Evolutionary conservation across 2,329 filamentous ascomycete genomes (phyloP).

Genomic region (Monosporascus sp.): DNA sequence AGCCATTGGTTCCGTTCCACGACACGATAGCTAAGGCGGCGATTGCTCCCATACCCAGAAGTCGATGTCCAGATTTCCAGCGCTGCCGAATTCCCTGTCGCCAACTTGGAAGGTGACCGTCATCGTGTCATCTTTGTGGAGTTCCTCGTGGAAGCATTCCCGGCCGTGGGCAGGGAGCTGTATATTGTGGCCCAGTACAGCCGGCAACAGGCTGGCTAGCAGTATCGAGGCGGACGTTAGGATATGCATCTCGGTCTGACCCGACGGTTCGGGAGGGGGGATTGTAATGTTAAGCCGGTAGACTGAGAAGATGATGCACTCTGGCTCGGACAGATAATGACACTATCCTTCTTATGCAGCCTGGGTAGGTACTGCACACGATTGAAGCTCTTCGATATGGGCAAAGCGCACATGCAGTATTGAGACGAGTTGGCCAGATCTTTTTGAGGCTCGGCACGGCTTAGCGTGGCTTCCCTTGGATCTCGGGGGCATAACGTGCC

Average conservation of each 20-base stretch:
- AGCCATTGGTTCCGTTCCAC: constrained; percentile 11
- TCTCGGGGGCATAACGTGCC: background rate
- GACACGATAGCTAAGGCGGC: constrained; percentile 3
- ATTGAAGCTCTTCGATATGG: too few species aligned
- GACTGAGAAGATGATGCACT: background rate
- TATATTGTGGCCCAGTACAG: constrained; percentile 84
- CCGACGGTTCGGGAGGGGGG: too few species aligned
- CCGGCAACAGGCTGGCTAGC: constrained; percentile 41
- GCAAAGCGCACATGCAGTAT: too few species aligned
- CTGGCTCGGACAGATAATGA: background rate
- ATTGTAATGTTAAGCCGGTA: too few species aligned
- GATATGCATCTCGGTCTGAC: constrained; percentile 34
- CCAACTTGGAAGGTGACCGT: constrained; percentile 98
- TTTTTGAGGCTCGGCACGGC: constrained; percentile 11
- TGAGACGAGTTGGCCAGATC: background rate
- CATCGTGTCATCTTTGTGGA: constrained; percentile 96
- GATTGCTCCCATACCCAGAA: constrained; percentile 74
- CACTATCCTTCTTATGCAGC: too few species aligned
- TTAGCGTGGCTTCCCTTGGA: constrained; percentile 7
- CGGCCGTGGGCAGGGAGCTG: constrained; percentile 86
- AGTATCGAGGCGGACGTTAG: constrained; percentile 40
- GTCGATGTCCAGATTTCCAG: constrained; percentile 92
- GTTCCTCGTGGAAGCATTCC: constrained; percentile 94
- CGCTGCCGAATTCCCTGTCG: constrained; percentile 90
- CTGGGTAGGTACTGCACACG: too few species aligned